These are phyloP conservation scores for Beauveria brongniartii DNA, from an alignment of 2,329 filamentous ascomycete genomes.

Conservation along the genomic window DNA sequence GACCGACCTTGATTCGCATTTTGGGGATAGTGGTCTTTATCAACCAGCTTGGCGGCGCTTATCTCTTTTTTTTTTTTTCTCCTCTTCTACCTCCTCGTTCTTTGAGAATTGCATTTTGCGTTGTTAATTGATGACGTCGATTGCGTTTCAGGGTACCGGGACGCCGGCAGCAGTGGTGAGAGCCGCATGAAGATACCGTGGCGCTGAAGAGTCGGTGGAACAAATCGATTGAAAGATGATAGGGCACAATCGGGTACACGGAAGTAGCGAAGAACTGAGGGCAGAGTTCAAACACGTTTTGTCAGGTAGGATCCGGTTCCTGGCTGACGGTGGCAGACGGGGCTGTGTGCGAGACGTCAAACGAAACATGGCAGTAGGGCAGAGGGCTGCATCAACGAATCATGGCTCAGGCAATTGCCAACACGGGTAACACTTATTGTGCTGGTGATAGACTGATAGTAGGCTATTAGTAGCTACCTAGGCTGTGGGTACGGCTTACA, in stretches of 20 bases:
- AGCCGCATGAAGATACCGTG: background rate
- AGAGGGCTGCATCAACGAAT: background rate
- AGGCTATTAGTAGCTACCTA: too few relatives aligned
- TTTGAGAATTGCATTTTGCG: background rate
- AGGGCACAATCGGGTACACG: slow-evolving; percentile 7
- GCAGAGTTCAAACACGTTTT: slow-evolving; percentile 3
- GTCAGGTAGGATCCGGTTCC: background rate
- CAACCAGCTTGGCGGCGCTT: background rate
- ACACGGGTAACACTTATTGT: background rate
- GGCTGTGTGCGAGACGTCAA: background rate
- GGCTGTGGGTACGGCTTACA: too few relatives aligned
- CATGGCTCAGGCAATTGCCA: background rate
- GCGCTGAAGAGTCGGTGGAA: background rate
- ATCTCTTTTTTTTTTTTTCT: background rate
- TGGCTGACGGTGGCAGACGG: background rate
- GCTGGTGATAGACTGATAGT: too few relatives aligned
- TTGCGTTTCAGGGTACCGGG: background rate
- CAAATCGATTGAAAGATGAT: background rate
- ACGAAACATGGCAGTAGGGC: background rate
- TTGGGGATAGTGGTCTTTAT: background rate
- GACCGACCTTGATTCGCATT: background rate
- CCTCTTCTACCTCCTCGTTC: too few relatives aligned
- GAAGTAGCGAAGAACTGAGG: background rate
- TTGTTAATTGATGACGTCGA: background rate
- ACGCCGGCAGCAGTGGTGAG: background rate